phyloP scores from a whole-genome alignment of 2,329 filamentous ascomycete species.

The Penicillium polonicum region DNA sequence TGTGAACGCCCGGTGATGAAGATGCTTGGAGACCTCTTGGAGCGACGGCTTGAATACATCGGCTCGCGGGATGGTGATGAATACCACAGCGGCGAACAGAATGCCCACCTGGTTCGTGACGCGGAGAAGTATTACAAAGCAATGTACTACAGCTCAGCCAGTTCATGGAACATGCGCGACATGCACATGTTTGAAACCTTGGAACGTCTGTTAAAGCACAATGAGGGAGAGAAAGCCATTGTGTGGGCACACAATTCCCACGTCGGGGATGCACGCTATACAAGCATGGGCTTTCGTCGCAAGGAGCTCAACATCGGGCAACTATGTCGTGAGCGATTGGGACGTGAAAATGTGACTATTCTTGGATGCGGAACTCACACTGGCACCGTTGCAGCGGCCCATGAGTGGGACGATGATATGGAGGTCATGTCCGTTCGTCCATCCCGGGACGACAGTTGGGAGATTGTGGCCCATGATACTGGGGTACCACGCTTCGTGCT shows the following conservation, averaged over 20 bases:
- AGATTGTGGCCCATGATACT: constrained; percentile 50
- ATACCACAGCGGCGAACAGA: constrained; percentile 52
- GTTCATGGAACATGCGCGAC: constrained; percentile 54
- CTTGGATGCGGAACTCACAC: constrained; percentile 52
- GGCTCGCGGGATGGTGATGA: constrained; percentile 44
- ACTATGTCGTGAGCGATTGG: constrained; percentile 50
- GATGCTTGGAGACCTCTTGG: constrained; percentile 48
- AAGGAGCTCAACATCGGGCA: constrained; percentile 55
- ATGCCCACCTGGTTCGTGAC: constrained; percentile 51
- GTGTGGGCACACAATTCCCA: constrained; percentile 58
- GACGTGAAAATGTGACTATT: constrained; percentile 42
- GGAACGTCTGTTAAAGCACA: constrained; percentile 44
- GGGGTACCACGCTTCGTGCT: constrained; percentile 48
- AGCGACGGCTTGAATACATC: constrained; percentile 44
- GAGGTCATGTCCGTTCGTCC: constrained; percentile 50
- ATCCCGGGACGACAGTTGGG: constrained; percentile 50
- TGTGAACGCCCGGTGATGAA: constrained; percentile 49
- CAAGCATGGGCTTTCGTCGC: constrained; percentile 47
- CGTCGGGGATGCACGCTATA: constrained; percentile 54
- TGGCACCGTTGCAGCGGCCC: constrained; percentile 54
- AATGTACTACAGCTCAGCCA: constrained; percentile 52
- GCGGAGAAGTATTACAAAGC: constrained; percentile 54
- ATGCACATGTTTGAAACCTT: constrained; percentile 54
- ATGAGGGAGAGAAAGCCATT: constrained; percentile 46
- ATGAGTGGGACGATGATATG: constrained; percentile 54